Evolutionary conservation across 441 rosid genomes (phyloP), one percentile per base, ranked within the genome.

Genomic region (Gossypium laxum): DNA sequence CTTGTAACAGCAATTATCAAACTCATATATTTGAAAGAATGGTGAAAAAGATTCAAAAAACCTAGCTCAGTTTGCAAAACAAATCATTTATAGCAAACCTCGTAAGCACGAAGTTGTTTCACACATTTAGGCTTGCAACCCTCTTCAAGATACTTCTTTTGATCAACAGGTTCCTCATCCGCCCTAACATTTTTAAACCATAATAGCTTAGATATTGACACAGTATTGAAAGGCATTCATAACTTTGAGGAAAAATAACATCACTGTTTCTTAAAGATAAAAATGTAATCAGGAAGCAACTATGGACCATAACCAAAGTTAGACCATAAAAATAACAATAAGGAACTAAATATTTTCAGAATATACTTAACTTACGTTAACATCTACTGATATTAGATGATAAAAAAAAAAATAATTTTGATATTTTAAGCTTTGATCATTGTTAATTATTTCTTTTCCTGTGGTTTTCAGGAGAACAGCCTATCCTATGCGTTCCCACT

Each of bases 81-180:
- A 41, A 58, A 19, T 64, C 52, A 26, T 66, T 55, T 38, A 32
- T 11, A 18, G 68, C 75, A 2, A 64, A 88, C 92, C 90, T 86
- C 81, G 41, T 88, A 88, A 11, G 78, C 82, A 11, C 83, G 82
- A 12, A 86, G 81, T 50, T 83, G 85, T 76, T 79, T 86, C 82
- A 83, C 90, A 61, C 92, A 88, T 75, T 82, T 83, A 15, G 92
- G 88, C 57, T 86, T 88, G 89, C 92, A 88, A 74, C 82, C 70
- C 56, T 88, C 92, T 77, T 88, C 92, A 70, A 86, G 81, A 76
- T 77, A 75, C 80, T 79, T 86, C 81, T 86, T 88, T 56, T 70
- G 92, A 79, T 86, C 92, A 76, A 76, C 82, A 71, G 79, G 85
- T 69, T 88, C 92, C 56, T 88, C 90, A 6, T 88, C 92, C 75